Base-by-base conservation (phyloP, 1,284 basidiomycete species). In the Amylostereum areolatum region DNA sequence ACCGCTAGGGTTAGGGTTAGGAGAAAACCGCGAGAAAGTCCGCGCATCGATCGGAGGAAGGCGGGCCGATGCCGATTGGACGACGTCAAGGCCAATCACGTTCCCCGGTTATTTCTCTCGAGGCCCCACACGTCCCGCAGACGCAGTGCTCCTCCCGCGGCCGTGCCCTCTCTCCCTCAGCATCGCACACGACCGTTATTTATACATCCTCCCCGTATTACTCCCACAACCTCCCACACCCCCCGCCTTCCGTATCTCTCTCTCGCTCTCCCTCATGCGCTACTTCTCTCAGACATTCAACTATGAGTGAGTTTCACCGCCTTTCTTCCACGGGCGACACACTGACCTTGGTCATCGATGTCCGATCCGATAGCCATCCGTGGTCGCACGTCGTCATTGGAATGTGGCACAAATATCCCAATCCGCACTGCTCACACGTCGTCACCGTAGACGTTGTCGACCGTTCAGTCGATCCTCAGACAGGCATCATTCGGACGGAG, bases 341-440 rank as follows among this genome's bases (percentile, higher is more conserved):
- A 11, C 50, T 53, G 48, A 54, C 45, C 28, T 8, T 58, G 51
- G 55, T 62, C 52, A 61, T 59, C 50, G 39, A n/a, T 40, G 49
- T 39, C 36, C 37, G 35, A 49, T 18, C 35, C 40, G 49, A 51
- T 50, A 94, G 92, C 57, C 89, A 92, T 62, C 78, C 89, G 49
- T 92, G 90, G 78, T 78, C 84, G 45, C 90, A 92, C 71, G 89
- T 92, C 57, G 80, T 92, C 57, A 85, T 86, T 63, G 87, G 87
- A 58, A 88, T 95, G 75, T 92, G 90, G 85, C 87, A 90, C 59
- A 97, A 97, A 75, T 97, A 97, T 67, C 94, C 94, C 43, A 97
- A 97, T 65, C 89, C 92, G 43, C 85, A 89, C 61, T 92, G 93
- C 62, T 82, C 89, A 6, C 94, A 97, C 67, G 95, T 97, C 56